Conservation (phyloP, 2,329 filamentous ascomycete species). For the Pochonia chlamydosporia region DNA sequence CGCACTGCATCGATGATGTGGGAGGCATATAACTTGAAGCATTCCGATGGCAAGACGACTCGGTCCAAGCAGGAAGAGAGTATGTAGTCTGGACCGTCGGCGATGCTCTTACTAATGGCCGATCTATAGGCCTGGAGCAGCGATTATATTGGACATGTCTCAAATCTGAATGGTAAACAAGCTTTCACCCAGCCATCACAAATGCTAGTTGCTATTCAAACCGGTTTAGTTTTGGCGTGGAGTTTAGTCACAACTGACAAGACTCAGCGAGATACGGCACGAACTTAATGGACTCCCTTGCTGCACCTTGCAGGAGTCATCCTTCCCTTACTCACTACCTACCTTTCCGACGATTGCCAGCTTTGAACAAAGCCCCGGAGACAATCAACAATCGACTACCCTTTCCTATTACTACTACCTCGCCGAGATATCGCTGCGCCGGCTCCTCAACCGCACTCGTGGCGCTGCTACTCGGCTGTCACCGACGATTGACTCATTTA, state of each 20-base stretch:
- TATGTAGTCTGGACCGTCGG: background rate
- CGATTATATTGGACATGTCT: constrained; percentile 12
- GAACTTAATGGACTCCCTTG: constrained; percentile 11
- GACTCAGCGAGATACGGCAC: constrained; percentile 12
- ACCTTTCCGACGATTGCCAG: constrained; percentile 6
- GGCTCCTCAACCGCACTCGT: constrained; percentile 56
- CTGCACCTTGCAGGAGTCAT: constrained; percentile 11
- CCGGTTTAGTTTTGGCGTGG: no score
- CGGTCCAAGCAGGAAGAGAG: constrained; percentile 10
- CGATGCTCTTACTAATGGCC: background rate
- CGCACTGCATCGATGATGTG: constrained; percentile 11
- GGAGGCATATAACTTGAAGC: constrained; percentile 12
- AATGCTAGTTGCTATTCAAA: no score
- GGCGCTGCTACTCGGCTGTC: constrained; percentile 29
- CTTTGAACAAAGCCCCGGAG: background rate
- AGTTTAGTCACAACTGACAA: no score
- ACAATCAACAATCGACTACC: constrained; percentile 2
- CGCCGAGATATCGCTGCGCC: constrained; percentile 67
- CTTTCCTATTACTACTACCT: constrained; percentile 52
- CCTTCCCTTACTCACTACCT: constrained; percentile 10
- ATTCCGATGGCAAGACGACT: constrained; percentile 4
- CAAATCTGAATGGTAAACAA: constrained; percentile 12
- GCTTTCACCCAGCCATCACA: no score
- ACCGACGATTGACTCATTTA: constrained; percentile 63
- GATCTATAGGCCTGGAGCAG: constrained; percentile 9